Evolutionary conservation across 345 rosid species (phyloP), one percentile per base, ranked within the genome.

Genomic region (Sonneratia alba): DNA sequence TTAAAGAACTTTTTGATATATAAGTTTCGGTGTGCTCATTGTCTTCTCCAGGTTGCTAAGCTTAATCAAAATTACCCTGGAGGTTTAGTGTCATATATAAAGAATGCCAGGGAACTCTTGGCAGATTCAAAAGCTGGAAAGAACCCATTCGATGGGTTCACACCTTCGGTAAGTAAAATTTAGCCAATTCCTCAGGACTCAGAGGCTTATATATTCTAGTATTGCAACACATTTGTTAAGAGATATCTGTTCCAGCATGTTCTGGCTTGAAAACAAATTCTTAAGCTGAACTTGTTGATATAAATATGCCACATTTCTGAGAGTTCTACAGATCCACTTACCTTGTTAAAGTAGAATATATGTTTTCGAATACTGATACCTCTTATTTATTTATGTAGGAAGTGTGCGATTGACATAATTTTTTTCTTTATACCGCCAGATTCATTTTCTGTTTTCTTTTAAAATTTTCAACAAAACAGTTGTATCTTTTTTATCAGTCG

Each of bases 91-190:
- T 78, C 89, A 0, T 92, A 95, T 71, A 81, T 92, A 73, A 85
- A 84, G 70, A 87, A 84, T 11, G 99, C 97, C 0, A 82, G 87
- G 75, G 88, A 85, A 85, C 97, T 95, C 36, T 86, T 95, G 37
- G 97, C 91, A 0, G 97, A 92, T 74, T 95, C 97, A 0, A 92
- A 87, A 86, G 77, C 80, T 45, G 99, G 99, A 73, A 90, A 90
- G 79, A 95, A 90, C 65, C 99, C 99, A 51, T 95, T 84, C 79
- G 99, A 92, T 79, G 99, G 99, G 64, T 95, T 92, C 80, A 83
- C 86, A 68, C 99, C 99, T 67, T 92, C 97, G 27, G 99, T 95
- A 83, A 77, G 86, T 81, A 3, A 42, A 21, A n/a, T 34, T 68
- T 68, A 42, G 34, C 70, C 0, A 16, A 48, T 68, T 10, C 36